Evolutionary conservation across 345 rosid genomes (phyloP).

Genomic region (Hypericum androsaemum): DNA sequence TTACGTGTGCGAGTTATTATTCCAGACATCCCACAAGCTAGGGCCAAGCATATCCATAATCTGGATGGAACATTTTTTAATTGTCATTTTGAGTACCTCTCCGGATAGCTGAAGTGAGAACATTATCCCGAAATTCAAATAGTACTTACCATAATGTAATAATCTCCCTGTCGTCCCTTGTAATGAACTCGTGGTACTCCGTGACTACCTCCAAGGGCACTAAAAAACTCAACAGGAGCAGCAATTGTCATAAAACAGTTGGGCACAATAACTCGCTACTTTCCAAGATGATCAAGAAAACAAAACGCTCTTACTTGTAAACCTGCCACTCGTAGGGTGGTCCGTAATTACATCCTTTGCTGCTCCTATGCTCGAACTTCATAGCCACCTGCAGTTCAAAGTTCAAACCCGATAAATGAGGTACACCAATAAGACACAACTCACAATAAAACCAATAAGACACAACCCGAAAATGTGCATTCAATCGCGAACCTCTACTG

Average conservation of each 20-base stretch:
- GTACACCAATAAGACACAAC: neutral
- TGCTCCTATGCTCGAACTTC: slow-evolving; percentile 87
- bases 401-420: slow-evolving; percentile 7
- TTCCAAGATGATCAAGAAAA: neutral
- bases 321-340: slow-evolving; percentile 99
- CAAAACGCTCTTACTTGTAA: slow-evolving; percentile 54
- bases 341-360: slow-evolving; percentile 93
- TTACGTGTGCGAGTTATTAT: slow-evolving; percentile 54
- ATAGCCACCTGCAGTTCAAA: slow-evolving; percentile 93
- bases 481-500: slow-evolving; percentile 46
- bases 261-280: neutral
- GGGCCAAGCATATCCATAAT: slow-evolving; percentile 93
- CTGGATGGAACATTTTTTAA: slow-evolving; percentile 25
- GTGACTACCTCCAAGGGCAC: slow-evolving; percentile 80
- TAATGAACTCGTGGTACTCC: slow-evolving; percentile 80
- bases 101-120: no score
- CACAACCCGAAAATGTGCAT: neutral
- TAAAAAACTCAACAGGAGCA: slow-evolving; percentile 9
- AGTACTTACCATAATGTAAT: slow-evolving; percentile 65
- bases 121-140: no score
- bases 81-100: neutral
- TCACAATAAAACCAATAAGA: neutral
- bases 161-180: slow-evolving; percentile 78
- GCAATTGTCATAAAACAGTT: neutral
- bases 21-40: slow-evolving; percentile 85